Base-by-base conservation (phyloP, 176 grass and related monocot species). In the Carex cristatella region DNA sequence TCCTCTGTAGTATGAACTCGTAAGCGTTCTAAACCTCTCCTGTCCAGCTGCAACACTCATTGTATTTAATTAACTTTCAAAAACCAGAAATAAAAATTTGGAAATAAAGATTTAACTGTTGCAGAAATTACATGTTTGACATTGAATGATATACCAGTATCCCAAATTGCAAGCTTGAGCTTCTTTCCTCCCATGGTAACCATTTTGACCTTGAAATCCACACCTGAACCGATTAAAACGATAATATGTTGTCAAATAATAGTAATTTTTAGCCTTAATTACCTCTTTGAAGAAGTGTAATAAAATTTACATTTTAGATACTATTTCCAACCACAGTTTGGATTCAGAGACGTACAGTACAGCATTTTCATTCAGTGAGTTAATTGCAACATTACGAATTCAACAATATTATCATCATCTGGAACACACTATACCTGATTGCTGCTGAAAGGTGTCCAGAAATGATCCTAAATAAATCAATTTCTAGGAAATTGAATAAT, bases 131-230 rank as follows among this genome's bases (percentile, higher is more conserved):
- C 97, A 87, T 94, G 95, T 84, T 99, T 99, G 61, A 99, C 53
- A 79, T 58, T 79, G 51, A 63, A 83, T 67, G 33, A 83, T 83
- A 83, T 63, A 98, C 96, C 96, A 71, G 96, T 99, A 80, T 99
- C 93, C 97, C 97, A 99, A 57, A 99, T 89, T 32, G 97, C 97
- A 85, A 99, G 97, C 84, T 99, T 99, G 71, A 99, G 88, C 61
- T 92, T 95, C 87, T 96, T 95, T 53, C 93, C 97, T 53, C 87
- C 93, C 75, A 94, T 91, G 69, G 80, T 89, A 51, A 99, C 90
- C 91, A 99, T 99, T 79, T 99, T 99, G 15, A 99, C 97, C 91
- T 99, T 99, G 84, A 96, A 99, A 78, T 99, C 97, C 66, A 99
- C 93, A 82, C 97, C 97, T 99, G 61, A 83, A 67, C 13, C 2